Evolutionary conservation across 306 rosid species (phyloP), one percentile per base, ranked within the genome.

Genomic region (Quercus berberidifolia): DNA sequence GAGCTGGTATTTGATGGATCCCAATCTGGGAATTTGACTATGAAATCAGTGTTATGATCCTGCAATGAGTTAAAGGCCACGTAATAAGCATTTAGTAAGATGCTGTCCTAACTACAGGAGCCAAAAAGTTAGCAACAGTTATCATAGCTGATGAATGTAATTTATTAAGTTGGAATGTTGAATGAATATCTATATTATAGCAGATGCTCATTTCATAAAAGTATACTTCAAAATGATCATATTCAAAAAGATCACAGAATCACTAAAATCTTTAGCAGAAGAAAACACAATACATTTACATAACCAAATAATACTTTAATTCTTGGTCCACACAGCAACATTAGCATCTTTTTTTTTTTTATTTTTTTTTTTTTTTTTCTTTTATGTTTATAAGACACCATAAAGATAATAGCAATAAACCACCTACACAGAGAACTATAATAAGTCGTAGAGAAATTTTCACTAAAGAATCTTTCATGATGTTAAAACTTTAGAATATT

Each of bases 11-110:
- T 15, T 65, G 91, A 84, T n/a, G 99, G 97, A 77, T 90, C 88
- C 97, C 97, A 92, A 73, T 92, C 97, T 7, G 99, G 99, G 81
- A 94, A 83, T 89, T 88, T 75, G 76, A 85, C 97, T 43, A 92
- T 91, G 69, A 82, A 92, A 86, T 94, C 99, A 64, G 76, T 84
- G 86, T 94, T 94, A 82, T 94, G 99, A 87, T 94, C 92, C 97
- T 94, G 91, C 67, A 74, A 59, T 69, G 62, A 76, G 69, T 82
- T 77, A 25, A 49, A 41, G 64, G 52, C 57, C 77, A 51, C 31
- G 65, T 38, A 43, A 81, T 74, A 69, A 73, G 81, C 25, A 79
- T 55, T 59, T 52, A 76, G 20, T 52, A n/a, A 10, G 78, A 76
- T 38, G 46, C 57, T 15, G 20, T 28, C n/a, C 11, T 10, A 56